These are phyloP conservation scores for Avena eriantha DNA, from an alignment of 176 grass and related monocot species.

Conservation along the genomic window DNA sequence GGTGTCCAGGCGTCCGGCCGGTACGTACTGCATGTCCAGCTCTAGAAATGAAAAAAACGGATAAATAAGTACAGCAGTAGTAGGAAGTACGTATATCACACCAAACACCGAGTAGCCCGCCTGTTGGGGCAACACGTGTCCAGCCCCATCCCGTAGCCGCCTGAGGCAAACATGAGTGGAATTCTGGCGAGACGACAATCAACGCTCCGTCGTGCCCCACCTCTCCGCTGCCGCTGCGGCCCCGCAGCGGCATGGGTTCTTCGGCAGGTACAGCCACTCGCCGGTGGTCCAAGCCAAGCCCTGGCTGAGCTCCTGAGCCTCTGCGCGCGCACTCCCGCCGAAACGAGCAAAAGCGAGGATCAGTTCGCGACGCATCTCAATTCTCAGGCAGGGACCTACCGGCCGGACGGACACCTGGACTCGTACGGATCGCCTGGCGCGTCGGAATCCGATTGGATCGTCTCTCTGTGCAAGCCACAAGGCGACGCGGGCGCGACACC, in stretches of 20 bases:
- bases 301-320: background rate
- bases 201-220: background rate
- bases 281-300: background rate
- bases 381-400: background rate
- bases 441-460: background rate
- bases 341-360: background rate
- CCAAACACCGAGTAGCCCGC: background rate
- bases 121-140: slow-evolving; percentile 24
- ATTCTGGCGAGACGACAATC: slow-evolving; percentile 14
- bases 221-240: background rate
- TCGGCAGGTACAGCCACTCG: background rate
- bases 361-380: background rate
- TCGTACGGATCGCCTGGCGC: background rate
- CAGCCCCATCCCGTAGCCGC: background rate
- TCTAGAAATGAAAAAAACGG: no score
- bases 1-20: no score
- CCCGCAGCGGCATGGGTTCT: slow-evolving; percentile 2
- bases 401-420: no score
- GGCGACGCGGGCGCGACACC: background rate
- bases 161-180: background rate
- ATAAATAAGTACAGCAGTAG: no score
- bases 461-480: background rate
- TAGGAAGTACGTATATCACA: background rate
- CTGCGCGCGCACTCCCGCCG: background rate
- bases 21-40: no score